Base-by-base conservation (phyloP, 2,329 filamentous ascomycete species). In the Pleoardoris graminearum region DNA sequence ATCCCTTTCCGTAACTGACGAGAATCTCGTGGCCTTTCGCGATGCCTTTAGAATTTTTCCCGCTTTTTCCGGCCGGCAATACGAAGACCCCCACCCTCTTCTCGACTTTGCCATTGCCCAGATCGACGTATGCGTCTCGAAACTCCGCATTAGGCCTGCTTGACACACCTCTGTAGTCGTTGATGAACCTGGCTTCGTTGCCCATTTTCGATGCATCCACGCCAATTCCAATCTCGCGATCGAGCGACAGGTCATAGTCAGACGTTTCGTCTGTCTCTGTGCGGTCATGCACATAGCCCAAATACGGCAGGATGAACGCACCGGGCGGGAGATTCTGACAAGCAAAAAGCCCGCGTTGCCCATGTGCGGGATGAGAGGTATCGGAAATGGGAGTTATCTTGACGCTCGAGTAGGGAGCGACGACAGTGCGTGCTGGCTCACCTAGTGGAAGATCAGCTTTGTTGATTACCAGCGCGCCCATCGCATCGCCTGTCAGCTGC, bases 1-100 rank as follows among this genome's bases (percentile, higher is more conserved):
- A 80, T 0, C 77, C 77, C 60, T 81, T 81, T 25, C 80, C 80
- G 60, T 82, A 82, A 58, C 74, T 80, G n/a, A 82, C 72, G 23
- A 81, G 67, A 37, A 82, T 76, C 65, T 82, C 80, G 51, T 80
- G 72, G 2, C 78, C 79, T 51, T 73, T 77, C 19, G 60, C 64
- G 37, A 82, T 77, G 1, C 79, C 79, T 19, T 71, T 73, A 30
- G 74, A 71, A 50, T 75, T 71, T 58, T 77, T 77, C 16, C 77
- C 77, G 49, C 75, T 78, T 63, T 79, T 81, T 7, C 79, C 78
- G 11, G 73, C 73, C 22, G 69, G 71, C 39, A 81, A 62, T 12
- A 81, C 80, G 58, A 79, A 82, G 4, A 82, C 76, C 2, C 76
- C 79, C 23, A 82, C 76, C 37, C 77, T 66, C 51, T 75, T 74